Conservation (phyloP, 108 stramenopile genomes). For the Cyclotella cryptica region DNA sequence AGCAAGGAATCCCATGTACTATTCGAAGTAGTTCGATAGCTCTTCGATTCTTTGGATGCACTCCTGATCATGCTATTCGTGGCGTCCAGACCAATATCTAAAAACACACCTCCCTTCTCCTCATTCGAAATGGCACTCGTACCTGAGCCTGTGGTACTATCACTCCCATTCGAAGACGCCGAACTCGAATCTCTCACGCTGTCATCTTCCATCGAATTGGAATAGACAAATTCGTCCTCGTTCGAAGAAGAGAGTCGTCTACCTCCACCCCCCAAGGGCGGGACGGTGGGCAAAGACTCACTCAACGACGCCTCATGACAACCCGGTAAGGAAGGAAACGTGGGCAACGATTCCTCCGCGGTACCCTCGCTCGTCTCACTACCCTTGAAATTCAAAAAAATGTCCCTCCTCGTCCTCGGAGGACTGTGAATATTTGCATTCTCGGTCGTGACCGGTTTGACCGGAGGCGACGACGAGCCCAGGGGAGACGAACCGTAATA, state of each 20-base stretch:
- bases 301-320: background rate
- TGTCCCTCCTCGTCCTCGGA: background rate
- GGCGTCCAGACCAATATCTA: background rate
- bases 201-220: background rate
- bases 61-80: background rate
- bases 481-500: background rate
- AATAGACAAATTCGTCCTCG: background rate
- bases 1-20: slow-evolving; percentile 12
- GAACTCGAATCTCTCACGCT: background rate
- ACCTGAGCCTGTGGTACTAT: background rate
- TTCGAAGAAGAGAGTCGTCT: background rate
- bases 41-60: background rate
- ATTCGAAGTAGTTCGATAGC: background rate
- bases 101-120: background rate
- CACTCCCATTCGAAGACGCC: background rate
- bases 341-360: background rate
- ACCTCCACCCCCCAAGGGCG: background rate
- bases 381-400: background rate
- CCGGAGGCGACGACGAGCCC: background rate
- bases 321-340: slow-evolving; percentile 15
- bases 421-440: no score
- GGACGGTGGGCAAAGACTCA: background rate
- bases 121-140: background rate
- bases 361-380: background rate
- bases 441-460: background rate